Evolutionary conservation across 495 filamentous ascomycete species (phyloP), one percentile per base, ranked within the genome.

Genomic region (Xylaria castorea): DNA sequence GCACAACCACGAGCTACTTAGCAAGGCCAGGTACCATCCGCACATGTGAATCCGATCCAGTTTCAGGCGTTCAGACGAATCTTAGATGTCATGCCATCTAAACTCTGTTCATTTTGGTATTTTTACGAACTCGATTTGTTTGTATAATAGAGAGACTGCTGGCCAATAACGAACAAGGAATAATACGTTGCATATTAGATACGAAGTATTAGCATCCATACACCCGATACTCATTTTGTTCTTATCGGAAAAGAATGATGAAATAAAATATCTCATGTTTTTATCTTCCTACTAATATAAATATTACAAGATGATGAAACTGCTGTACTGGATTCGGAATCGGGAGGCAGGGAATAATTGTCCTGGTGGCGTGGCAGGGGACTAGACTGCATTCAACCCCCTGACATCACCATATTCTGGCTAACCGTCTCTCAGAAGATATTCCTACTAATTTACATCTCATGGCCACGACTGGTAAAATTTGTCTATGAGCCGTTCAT

Each of bases 361-460:
- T 58, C 2, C 36, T 42, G n/a, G 60, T 42, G 60, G 60, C 60
- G 36, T n/a, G n/a, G n/a, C n/a, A 25, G 5, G 34, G 34, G 32
- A 60, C 60, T 63, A 63, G 36, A 42, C 60, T 63, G 11, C 9
- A 22, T 38, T 38, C n/a, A 40, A 63, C 20, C 60, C 60, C 60
- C 60, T 63, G 60, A 63, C 60, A 63, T 63, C 60, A 63, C 60
- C 60, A 63, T 36, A 60, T 30, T 27, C 22, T 42, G n/a, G 38
- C 18, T 38, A 25, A 44, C 22, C 61, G 4, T 3, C 2, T 6
- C 61, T 5, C 1, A 30, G 7, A 12, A 42, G 8, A 64, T 38
- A 25, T 63, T n/a, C 20, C 18, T 22, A 20, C 7, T 2, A 11
- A 38, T 61, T 44, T 14, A 44, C n/a, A 64, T 27, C 36, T 64